These are phyloP conservation scores for Umbelopsis sp. DNA, from an alignment of 192 early-diverging fungal genomes.

Conservation along the genomic window DNA sequence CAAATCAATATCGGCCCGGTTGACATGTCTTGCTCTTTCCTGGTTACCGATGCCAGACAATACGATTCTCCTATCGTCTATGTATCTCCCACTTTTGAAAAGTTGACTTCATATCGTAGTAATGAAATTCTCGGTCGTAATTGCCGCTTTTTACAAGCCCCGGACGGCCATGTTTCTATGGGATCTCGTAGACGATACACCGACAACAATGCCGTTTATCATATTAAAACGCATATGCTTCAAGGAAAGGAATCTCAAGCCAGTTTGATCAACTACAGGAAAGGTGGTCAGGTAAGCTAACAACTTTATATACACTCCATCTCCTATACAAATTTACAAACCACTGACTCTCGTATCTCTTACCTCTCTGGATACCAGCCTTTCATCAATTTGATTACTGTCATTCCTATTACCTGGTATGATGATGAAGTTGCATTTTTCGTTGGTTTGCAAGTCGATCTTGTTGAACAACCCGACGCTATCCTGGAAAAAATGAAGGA, in stretches of 20 bases:
- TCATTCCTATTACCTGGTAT: constrained; percentile 53
- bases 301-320: not conserved
- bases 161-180: constrained; percentile 49
- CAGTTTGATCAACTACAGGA: constrained; percentile 65
- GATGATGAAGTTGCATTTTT: constrained; percentile 54
- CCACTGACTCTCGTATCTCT: not conserved
- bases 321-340: not conserved
- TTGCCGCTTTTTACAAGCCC: constrained; percentile 47
- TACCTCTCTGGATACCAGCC: constrained; percentile 32
- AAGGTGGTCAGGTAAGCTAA: constrained; percentile 45
- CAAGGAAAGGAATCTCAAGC: constrained; percentile 59
- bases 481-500: constrained; percentile 66
- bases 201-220: constrained; percentile 54
- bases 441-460: constrained; percentile 66
- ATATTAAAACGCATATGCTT: constrained; percentile 48
- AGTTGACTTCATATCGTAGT: constrained; percentile 53
- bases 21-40: constrained; percentile 58
- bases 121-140: constrained; percentile 46
- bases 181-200: constrained; percentile 51
- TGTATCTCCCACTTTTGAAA: constrained; percentile 57
- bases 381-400: constrained; percentile 67
- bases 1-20: constrained; percentile 61
- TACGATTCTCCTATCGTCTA: constrained; percentile 63
- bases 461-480: constrained; percentile 71
- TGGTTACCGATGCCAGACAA: constrained; percentile 47